These are phyloP conservation scores for Actinidia polygama DNA, from an alignment of 179 eudicot species.

Conservation along the genomic window DNA sequence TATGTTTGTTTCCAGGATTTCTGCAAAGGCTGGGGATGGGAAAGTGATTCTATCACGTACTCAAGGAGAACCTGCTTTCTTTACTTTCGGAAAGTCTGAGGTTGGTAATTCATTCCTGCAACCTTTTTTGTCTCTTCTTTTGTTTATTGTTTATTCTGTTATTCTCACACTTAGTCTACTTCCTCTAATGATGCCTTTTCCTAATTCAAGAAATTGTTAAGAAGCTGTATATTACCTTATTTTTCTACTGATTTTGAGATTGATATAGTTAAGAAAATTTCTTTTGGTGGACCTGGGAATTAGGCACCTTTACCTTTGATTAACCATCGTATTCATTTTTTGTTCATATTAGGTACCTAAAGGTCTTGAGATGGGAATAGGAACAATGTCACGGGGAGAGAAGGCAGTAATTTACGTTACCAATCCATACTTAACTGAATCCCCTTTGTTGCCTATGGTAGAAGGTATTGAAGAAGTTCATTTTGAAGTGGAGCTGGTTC, in stretches of 20 bases:
- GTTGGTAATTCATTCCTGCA: conserved; percentile 41
- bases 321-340: conserved; percentile 10
- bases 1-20: conserved; percentile 57
- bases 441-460: conserved; percentile 56
- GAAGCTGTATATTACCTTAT: background rate
- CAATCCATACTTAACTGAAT: conserved; percentile 59
- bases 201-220: background rate
- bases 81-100: conserved; percentile 93
- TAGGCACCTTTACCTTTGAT: background rate
- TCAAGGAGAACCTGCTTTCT: conserved; percentile 74
- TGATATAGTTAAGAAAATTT: background rate
- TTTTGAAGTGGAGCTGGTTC: conserved; percentile 94
- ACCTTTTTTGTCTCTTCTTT: background rate
- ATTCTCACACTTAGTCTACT: background rate
- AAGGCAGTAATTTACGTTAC: conserved; percentile 82
- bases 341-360: conserved; percentile 63
- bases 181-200: background rate
- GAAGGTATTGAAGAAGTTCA: conserved; percentile 75
- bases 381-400: conserved; percentile 91
- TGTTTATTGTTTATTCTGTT: conserved; percentile 1
- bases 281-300: background rate
- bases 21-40: conserved; percentile 83
- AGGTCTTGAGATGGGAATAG: conserved; percentile 98
- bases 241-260: background rate
- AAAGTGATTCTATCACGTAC: conserved; percentile 58